Percentiles rank a stretch among this genome's conserved stretches.
Evolutionary conservation across 148 eudicot species (phyloP).

Genomic region (Chenopodium formosanum): DNA sequence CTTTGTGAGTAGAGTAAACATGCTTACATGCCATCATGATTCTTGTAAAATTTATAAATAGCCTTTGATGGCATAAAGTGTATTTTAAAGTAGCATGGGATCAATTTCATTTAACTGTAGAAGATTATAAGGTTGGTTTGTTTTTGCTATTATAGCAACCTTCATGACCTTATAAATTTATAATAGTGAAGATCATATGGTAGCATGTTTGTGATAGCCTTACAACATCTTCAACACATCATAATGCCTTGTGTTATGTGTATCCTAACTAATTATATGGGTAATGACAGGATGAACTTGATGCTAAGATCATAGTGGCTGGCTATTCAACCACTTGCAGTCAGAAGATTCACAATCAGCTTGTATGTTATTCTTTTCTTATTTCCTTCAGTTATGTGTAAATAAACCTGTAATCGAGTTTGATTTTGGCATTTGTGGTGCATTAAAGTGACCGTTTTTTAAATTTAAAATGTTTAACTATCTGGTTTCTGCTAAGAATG

Average conservation of each 20-base stretch:
- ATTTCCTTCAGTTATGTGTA: neutral
- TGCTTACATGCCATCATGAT: neutral
- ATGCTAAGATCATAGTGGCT: slow-evolving; percentile 80
- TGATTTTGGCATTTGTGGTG: neutral
- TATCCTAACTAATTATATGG: slow-evolving; percentile 17
- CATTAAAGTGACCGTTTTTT: neutral
- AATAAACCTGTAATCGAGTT: neutral
- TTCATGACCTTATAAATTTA: neutral
- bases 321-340: slow-evolving; percentile 96
- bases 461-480: neutral
- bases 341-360: slow-evolving; percentile 97
- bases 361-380: slow-evolving; percentile 46
- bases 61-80: neutral
- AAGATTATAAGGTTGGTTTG: neutral
- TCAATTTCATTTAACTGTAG: neutral
- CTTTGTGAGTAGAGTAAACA: neutral
- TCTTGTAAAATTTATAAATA: neutral
- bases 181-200: neutral
- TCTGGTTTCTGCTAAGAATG: neutral
- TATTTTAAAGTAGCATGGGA: neutral
- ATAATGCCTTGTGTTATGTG: slow-evolving; percentile 1
- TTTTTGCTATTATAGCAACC: neutral
- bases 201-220: neutral
- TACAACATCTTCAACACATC: too few relatives aligned
- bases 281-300: slow-evolving; percentile 69